Conservation (phyloP, 495 filamentous ascomycete genomes). For the Penicillium waksmanii region DNA sequence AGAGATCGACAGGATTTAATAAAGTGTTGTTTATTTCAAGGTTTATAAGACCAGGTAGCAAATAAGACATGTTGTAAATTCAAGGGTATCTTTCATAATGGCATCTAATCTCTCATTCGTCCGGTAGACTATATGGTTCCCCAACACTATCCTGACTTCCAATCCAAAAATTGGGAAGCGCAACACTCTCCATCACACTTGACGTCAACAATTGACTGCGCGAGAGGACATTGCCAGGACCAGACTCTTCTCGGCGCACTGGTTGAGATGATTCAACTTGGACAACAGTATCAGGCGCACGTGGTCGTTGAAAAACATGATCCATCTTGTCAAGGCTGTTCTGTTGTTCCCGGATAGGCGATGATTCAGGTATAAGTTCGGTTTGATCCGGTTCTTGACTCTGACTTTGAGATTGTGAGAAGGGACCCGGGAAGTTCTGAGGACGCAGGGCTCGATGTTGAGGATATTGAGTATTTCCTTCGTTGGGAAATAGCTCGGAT, state of each 20-base stretch:
- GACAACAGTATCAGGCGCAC: conserved; percentile 34
- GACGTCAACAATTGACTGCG: conserved; percentile 48
- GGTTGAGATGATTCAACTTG: conserved; percentile 52
- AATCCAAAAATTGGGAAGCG: conserved; percentile 44
- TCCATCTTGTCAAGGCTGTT: conserved; percentile 14
- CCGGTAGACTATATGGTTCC: conserved; percentile 43
- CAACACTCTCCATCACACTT: conserved; percentile 53
- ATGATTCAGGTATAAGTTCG: conserved; percentile 49
- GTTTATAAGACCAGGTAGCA: background rate
- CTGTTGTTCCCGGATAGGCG: conserved; percentile 32
- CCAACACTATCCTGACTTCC: conserved; percentile 50
- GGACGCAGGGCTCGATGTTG: conserved; percentile 1
- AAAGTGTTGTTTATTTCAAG: too few relatives aligned
- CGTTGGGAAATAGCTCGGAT: conserved; percentile 46
- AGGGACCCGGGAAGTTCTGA: conserved; percentile 13
- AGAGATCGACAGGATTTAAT: too few relatives aligned
- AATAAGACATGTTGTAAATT: background rate
- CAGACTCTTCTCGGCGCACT: conserved; percentile 32
- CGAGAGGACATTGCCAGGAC: conserved; percentile 30
- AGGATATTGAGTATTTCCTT: conserved; percentile 28
- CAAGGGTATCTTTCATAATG: conserved; percentile 5
- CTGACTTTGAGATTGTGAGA: conserved; percentile 30
- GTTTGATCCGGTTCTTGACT: conserved; percentile 28
- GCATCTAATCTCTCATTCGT: conserved; percentile 14
- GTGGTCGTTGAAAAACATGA: conserved; percentile 25